These are phyloP conservation scores for Solanum medicagineum DNA, from an alignment of 257 asterid genomes.

Conservation along the genomic window DNA sequence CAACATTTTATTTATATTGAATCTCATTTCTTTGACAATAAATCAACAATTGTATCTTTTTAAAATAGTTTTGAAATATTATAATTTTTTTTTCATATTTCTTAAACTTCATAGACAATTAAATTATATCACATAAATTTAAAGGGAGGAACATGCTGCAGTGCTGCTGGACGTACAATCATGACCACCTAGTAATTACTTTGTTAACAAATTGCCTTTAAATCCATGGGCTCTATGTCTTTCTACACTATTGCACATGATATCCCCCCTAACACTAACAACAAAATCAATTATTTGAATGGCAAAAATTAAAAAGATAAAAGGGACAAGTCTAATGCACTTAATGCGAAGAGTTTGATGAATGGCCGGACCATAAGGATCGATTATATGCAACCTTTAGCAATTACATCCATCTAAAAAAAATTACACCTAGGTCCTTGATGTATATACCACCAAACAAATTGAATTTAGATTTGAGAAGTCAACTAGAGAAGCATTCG, in stretches of 20 bases:
- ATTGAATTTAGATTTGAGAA: background rate
- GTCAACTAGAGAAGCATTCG: background rate
- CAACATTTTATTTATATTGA: too few relatives aligned
- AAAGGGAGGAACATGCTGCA: background rate
- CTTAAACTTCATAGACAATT: background rate
- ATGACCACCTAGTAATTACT: background rate
- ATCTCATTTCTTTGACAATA: too few relatives aligned
- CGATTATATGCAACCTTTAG: too few relatives aligned
- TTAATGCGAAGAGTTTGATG: too few relatives aligned
- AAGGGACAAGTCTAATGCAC: too few relatives aligned
- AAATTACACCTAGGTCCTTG: background rate
- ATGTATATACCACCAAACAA: background rate
- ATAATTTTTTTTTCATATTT: too few relatives aligned
- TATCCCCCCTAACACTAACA: background rate
- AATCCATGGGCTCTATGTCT: background rate
- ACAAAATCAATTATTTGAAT: background rate
- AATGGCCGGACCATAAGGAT: too few relatives aligned
- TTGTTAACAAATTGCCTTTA: background rate
- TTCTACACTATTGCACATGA: background rate
- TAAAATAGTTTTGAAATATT: too few relatives aligned
- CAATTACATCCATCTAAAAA: background rate
- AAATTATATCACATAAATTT: background rate
- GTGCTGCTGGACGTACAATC: background rate
- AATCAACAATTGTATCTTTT: background rate
- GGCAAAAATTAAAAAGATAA: background rate